Base-by-base conservation (phyloP, 129 eudicot genomes). In the Artemisia annua region DNA sequence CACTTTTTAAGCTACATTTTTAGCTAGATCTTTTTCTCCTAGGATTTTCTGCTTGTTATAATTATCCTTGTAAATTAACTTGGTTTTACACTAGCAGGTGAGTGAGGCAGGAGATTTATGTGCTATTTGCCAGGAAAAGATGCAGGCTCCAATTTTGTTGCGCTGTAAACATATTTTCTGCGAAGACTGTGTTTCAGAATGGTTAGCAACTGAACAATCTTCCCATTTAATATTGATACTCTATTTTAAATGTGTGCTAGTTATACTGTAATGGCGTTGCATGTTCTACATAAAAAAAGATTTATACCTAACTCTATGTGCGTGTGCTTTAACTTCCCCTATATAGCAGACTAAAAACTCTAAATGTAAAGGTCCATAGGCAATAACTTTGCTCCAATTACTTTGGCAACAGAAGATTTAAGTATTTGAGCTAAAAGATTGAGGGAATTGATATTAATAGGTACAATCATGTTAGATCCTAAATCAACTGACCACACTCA, bases 61-160 rank as follows among this genome's bases (percentile, higher is more conserved):
- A 5, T 39, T 39, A 7, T 7, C 46, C 46, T 39, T 7, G 46
- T 39, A 39, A 39, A 39, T 39, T 69, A 17, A 67, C 19, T 13
- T 67, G 32, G 44, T 75, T 50, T 30, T 46, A 57, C 8, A 28
- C 32, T 18, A 52, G 52, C 72, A 90, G 93, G 96, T 90, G 54
- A 87, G 80, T 66, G 91, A 84, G 59, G 91, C 94, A 1, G 96
- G 94, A 52, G 96, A 87, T 52, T 24, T 90, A 75, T 90, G 96
- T 75, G 91, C 96, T 56, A 90, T 90, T 68, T 90, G 96, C 81
- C 96, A 90, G 83, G 96, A 87, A 82, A 90, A 90, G 87, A 83
- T 90, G 94, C 84, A 90, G 66, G 80, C 82, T 22, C 96, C 96
- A 14, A 85, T 87, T 77, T 75, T 90, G 58, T 72, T 90, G 78